phyloP scores from a whole-genome alignment of 2,329 filamentous ascomycete genomes.

The Alternaria sp. region DNA sequence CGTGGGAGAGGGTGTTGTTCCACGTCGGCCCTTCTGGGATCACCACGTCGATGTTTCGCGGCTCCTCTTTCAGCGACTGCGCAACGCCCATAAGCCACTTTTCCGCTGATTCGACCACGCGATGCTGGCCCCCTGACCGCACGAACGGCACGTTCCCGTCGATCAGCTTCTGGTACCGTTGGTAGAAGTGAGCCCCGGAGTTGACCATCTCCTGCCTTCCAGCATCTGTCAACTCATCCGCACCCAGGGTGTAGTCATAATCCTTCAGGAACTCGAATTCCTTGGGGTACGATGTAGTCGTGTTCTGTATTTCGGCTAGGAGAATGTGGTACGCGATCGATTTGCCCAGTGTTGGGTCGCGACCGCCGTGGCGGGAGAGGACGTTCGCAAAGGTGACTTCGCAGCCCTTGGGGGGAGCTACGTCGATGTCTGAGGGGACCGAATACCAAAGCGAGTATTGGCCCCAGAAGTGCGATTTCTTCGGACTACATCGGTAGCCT shows the following conservation, averaged over 20 bases:
- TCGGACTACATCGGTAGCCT: slow-evolving; percentile 68
- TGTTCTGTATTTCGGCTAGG: slow-evolving; percentile 69
- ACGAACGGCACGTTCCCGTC: slow-evolving; percentile 69
- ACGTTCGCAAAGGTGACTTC: slow-evolving; percentile 79
- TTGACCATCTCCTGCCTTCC: slow-evolving; percentile 74
- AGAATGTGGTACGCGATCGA: slow-evolving; percentile 67
- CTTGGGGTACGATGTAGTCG: slow-evolving; percentile 62
- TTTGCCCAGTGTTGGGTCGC: slow-evolving; percentile 78
- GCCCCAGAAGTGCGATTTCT: slow-evolving; percentile 76
- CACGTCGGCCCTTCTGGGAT: slow-evolving; percentile 69
- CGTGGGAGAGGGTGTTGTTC: slow-evolving; percentile 85
- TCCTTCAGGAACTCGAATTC: slow-evolving; percentile 73
- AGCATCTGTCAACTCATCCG: slow-evolving; percentile 72
- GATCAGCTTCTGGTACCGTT: slow-evolving; percentile 71
- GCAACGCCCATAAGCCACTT: slow-evolving; percentile 81
- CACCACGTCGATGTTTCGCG: slow-evolving; percentile 58
- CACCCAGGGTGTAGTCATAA: slow-evolving; percentile 74
- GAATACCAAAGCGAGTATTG: slow-evolving; percentile 88
- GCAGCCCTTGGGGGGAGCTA: slow-evolving; percentile 70
- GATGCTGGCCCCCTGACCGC: slow-evolving; percentile 71
- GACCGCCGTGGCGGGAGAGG: slow-evolving; percentile 83
- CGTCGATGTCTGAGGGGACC: slow-evolving; percentile 69
- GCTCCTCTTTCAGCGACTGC: slow-evolving; percentile 55
- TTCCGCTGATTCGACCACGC: slow-evolving; percentile 76
- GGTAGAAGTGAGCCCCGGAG: slow-evolving; percentile 77